Evolutionary conservation across 257 asterid species (phyloP).

Genomic region (Solanum habrochaites): DNA sequence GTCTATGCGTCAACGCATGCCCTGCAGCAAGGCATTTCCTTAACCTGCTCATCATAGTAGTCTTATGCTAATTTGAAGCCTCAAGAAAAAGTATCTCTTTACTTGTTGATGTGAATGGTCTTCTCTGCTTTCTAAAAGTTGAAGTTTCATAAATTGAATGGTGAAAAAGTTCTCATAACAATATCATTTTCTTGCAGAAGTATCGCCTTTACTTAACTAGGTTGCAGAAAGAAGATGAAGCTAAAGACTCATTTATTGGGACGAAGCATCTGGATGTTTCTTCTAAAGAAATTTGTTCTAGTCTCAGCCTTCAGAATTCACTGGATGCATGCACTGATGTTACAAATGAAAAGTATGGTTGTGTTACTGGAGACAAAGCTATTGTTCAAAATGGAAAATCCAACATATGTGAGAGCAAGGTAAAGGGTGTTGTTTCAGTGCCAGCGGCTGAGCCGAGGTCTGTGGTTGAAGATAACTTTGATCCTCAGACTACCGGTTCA

Average conservation of each 20-base stretch:
- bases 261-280: slow-evolving; percentile 25
- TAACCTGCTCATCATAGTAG: neutral
- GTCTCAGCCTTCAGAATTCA: slow-evolving; percentile 20
- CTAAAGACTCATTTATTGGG: slow-evolving; percentile 29
- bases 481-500: slow-evolving; percentile 25
- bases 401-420: slow-evolving; percentile 13
- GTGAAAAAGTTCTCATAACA: neutral
- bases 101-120: neutral
- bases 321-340: slow-evolving; percentile 5
- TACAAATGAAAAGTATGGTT: slow-evolving; percentile 13
- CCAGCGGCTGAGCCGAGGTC: slow-evolving; percentile 14
- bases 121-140: neutral
- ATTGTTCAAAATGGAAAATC: slow-evolving; percentile 23
- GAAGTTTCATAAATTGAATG: neutral
- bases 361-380: slow-evolving; percentile 15
- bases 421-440: slow-evolving; percentile 17
- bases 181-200: slow-evolving; percentile 37
- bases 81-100: neutral
- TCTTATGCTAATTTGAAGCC: neutral
- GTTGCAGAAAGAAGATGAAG: slow-evolving; percentile 60
- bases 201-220: slow-evolving; percentile 79
- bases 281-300: slow-evolving; percentile 21
- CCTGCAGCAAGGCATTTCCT: neutral
- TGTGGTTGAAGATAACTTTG: slow-evolving; percentile 13
- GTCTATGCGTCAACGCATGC: neutral